Percentiles rank a stretch among this genome's conserved stretches.
Evolutionary conservation across 2,329 filamentous ascomycete species (phyloP).

Genomic region (Phaeosphaeriaceae sp.): DNA sequence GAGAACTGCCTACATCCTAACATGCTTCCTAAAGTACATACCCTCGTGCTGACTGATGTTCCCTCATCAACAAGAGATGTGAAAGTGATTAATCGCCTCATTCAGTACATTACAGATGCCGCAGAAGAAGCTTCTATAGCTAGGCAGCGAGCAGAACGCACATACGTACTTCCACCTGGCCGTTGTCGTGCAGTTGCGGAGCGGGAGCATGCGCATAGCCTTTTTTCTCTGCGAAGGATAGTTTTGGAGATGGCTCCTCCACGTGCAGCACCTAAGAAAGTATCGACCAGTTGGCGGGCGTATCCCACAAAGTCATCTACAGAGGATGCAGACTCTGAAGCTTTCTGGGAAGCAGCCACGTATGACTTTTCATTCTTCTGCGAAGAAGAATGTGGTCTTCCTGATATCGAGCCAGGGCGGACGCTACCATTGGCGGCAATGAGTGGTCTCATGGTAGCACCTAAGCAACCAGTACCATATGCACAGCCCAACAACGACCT

Average conservation of each 20-base stretch:
- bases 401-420: constrained; percentile 52
- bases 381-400: constrained; percentile 62
- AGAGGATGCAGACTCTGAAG: constrained; percentile 64
- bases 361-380: constrained; percentile 68
- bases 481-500: constrained; percentile 9
- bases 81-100: constrained; percentile 49
- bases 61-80: constrained; percentile 56
- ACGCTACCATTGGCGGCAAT: constrained; percentile 56
- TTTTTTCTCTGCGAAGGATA: constrained; percentile 63
- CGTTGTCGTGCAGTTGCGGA: constrained; percentile 57
- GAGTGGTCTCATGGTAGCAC: constrained; percentile 48
- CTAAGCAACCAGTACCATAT: constrained; percentile 13
- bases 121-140: constrained; percentile 62
- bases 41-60: constrained; percentile 63
- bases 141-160: constrained; percentile 59
- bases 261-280: constrained; percentile 34
- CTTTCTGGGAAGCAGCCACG: constrained; percentile 64
- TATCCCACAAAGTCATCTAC: constrained; percentile 61
- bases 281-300: constrained; percentile 54
- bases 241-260: constrained; percentile 57
- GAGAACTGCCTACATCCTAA: constrained; percentile 58
- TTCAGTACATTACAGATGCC: constrained; percentile 62
- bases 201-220: constrained; percentile 55
- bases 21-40: constrained; percentile 61
- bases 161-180: constrained; percentile 66